phyloP scores from a whole-genome alignment of 2,329 filamentous ascomycete genomes.

The Aspergillus melleus region DNA sequence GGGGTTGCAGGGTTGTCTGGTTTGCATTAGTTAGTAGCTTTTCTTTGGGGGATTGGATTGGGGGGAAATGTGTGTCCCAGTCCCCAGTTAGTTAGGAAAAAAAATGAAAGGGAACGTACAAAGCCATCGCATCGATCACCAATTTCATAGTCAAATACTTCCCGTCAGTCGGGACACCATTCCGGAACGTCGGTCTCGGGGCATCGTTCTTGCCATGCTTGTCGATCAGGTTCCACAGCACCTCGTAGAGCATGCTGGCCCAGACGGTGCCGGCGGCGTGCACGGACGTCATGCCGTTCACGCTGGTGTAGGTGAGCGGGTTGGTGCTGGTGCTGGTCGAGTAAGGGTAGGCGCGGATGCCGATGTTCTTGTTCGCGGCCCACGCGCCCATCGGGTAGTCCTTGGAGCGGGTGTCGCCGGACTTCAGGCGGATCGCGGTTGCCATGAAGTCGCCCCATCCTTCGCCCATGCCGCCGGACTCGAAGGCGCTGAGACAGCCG shows the following conservation, averaged over 20 bases:
- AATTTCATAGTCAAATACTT: slow-evolving; percentile 19
- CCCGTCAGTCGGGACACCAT: slow-evolving; percentile 13
- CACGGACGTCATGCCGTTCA: slow-evolving; percentile 8
- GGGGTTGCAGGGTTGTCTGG: slow-evolving; percentile 19
- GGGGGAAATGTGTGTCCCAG: too few relatives aligned
- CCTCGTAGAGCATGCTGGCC: slow-evolving; percentile 17
- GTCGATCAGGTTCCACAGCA: slow-evolving; percentile 19
- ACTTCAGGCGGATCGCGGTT: slow-evolving; percentile 14
- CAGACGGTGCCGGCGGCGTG: slow-evolving; percentile 17
- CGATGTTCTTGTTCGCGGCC: slow-evolving; percentile 4
- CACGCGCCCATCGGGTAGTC: slow-evolving; percentile 16
- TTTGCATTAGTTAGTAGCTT: neutral
- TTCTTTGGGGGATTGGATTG: neutral
- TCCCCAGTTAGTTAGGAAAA: too few relatives aligned
- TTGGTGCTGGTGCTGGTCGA: slow-evolving; percentile 13
- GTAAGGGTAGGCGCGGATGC: slow-evolving; percentile 15
- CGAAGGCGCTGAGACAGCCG: slow-evolving; percentile 9
- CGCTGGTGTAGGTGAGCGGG: slow-evolving; percentile 10
- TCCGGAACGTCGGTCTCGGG: slow-evolving; percentile 1
- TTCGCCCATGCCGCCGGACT: slow-evolving; percentile 19
- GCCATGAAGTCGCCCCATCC: slow-evolving; percentile 20
- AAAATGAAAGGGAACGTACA: slow-evolving; percentile 11
- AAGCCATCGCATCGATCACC: slow-evolving; percentile 16
- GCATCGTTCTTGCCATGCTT: slow-evolving; percentile 16
- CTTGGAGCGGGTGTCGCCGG: slow-evolving; percentile 7